Base-by-base conservation (phyloP, 2,329 filamentous ascomycete genomes). In the Neonectria ditissima region DNA sequence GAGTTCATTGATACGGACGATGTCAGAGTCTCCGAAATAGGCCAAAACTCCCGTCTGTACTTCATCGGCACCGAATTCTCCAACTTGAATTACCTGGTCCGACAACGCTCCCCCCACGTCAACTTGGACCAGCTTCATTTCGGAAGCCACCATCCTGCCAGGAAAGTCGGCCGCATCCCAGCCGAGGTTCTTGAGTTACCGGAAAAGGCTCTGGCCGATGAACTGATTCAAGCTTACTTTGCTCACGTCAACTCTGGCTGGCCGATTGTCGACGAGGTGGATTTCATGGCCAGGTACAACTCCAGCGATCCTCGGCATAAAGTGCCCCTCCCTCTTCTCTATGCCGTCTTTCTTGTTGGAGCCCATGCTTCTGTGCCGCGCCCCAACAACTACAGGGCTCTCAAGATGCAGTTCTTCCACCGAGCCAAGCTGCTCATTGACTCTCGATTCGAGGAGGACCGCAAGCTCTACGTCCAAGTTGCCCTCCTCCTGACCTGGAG, bases 11-110 rank as follows among this genome's bases (percentile, higher is more conserved):
- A 85, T 60, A 79, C 81, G 45, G 81, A 84, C 52, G 80, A 82
- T 20, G 75, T 80, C 24, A 78, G 79, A 32, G 74, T 78, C 22
- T 75, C 80, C 18, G 81, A 84, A 58, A 85, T 86, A n/a, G 77
- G 80, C 37, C 76, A 78, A 55, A 77, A 79, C 3, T 81, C 83
- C 16, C 80, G 84, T 24, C 80, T 84, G 11, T 84, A 83, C 59
- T 87, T 85, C 67, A 84, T 87, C 47, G 85, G 85, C 7, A 83
- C 84, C 59, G 84, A 86, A 65, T 80, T 85, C 62, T 87, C 85
- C 34, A 87, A 87, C 62, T 79, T 87, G 67, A 84, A 84, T 58
- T 86, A 86, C 66, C 75, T 87, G 44, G 81, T 87, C 28, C 82
- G 83, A 13, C 84, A 86, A 64, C 81, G 83, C 62, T 74, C 76